Evolutionary conservation across 2,329 filamentous ascomycete genomes (phyloP).

Genomic region (Claviceps maximensis): DNA sequence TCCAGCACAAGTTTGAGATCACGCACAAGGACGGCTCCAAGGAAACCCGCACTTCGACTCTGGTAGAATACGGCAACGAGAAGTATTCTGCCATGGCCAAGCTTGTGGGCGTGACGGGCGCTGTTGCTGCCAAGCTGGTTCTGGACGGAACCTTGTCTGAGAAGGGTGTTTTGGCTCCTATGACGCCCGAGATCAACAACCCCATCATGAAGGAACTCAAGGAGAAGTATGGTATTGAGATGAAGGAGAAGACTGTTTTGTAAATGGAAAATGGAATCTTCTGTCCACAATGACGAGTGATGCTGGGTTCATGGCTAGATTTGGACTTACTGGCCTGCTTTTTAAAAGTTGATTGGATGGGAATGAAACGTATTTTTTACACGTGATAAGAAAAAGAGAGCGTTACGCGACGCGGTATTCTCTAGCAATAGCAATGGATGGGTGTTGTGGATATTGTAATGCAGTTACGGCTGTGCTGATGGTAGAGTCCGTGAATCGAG

Average conservation of each 20-base stretch:
- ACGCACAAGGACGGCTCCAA: constrained; percentile 61
- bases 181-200: constrained; percentile 56
- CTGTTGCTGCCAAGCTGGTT: constrained; percentile 59
- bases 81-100: constrained; percentile 79
- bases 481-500: no score
- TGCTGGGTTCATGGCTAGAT: background rate
- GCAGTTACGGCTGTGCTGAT: no score
- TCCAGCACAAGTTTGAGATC: constrained; percentile 75
- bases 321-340: background rate
- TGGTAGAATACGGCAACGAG: constrained; percentile 66
- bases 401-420: no score
- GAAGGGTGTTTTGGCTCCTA: constrained; percentile 65
- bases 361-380: background rate
- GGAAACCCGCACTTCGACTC: constrained; percentile 68
- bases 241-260: constrained; percentile 52
- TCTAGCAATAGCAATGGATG: no score
- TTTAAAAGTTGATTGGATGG: background rate
- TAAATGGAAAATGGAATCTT: constrained; percentile 7
- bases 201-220: constrained; percentile 67
- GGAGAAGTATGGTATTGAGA: constrained; percentile 61
- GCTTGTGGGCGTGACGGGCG: constrained; percentile 58
- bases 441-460: no score
- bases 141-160: constrained; percentile 60
- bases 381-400: no score
- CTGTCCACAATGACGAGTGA: background rate